Percentiles rank a stretch among this genome's conserved stretches.
These are phyloP conservation scores for Pterocarpus santalinus DNA, from an alignment of 306 rosid genomes.

Conservation along the genomic window DNA sequence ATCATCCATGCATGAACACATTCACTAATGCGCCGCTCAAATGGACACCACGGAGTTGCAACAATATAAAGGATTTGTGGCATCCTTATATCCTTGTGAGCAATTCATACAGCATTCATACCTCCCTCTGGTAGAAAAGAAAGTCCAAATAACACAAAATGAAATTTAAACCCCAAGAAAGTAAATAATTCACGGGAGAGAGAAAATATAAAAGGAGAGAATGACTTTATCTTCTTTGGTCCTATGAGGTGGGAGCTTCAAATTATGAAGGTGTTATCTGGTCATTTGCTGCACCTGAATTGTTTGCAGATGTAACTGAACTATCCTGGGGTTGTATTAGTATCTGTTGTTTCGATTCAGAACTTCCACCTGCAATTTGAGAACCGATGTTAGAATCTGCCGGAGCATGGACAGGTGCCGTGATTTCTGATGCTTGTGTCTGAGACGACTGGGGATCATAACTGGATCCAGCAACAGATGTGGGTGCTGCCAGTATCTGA, in stretches of 20 bases:
- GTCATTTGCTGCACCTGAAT: constrained; percentile 39
- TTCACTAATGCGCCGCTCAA: background rate
- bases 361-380: constrained; percentile 44
- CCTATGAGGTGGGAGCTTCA: constrained; percentile 35
- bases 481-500: constrained; percentile 34
- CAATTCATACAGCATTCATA: constrained; percentile 20
- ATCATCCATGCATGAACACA: background rate
- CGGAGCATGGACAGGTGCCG: constrained; percentile 22
- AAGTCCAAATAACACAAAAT: constrained; percentile 15
- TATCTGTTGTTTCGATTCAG: constrained; percentile 36
- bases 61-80: background rate
- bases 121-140: background rate
- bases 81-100: constrained; percentile 5
- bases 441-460: constrained; percentile 25
- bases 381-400: constrained; percentile 32
- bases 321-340: constrained; percentile 9
- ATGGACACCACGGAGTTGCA: background rate
- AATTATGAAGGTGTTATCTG: constrained; percentile 13
- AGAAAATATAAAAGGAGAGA: background rate
- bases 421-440: constrained; percentile 30
- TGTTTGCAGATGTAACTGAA: constrained; percentile 7
- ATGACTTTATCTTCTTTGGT: constrained; percentile 4
- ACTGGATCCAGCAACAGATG: constrained; percentile 38
- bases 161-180: background rate
- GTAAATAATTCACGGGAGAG: background rate